Conservation (phyloP, 176 grass and related monocot genomes). For the maize (Zea mays) region Zm-B73-REFERENCE-NAM-5.0 NC_050100.1:89434501-89435000, state of each 20-base stretch:
- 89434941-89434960: slow-evolving; percentile 4
- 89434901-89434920: slow-evolving; percentile 85
- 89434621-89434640: background rate
- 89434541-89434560: slow-evolving; percentile 85
- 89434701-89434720: slow-evolving; percentile 90
- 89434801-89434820: background rate
- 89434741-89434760: slow-evolving; percentile 39
- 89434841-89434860: slow-evolving; percentile 37
- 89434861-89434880: slow-evolving; percentile 88
- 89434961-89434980: background rate
- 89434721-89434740: slow-evolving; percentile 97
- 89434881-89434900: slow-evolving; percentile 73
- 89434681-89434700: slow-evolving; percentile 97
- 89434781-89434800: background rate
- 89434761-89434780: background rate
- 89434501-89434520: slow-evolving; percentile 1
- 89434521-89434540: slow-evolving; percentile 86
- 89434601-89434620: background rate
- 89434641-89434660: slow-evolving; percentile 2
- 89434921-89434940: slow-evolving; percentile 17
- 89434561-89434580: slow-evolving; percentile 93
- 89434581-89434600: slow-evolving; percentile 67
- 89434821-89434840: background rate
- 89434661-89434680: slow-evolving; percentile 54
- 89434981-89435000: background rate